Evolutionary conservation across 2,329 filamentous ascomycete genomes (phyloP).

Genomic region (Ophiocordyceps sinensis): DNA sequence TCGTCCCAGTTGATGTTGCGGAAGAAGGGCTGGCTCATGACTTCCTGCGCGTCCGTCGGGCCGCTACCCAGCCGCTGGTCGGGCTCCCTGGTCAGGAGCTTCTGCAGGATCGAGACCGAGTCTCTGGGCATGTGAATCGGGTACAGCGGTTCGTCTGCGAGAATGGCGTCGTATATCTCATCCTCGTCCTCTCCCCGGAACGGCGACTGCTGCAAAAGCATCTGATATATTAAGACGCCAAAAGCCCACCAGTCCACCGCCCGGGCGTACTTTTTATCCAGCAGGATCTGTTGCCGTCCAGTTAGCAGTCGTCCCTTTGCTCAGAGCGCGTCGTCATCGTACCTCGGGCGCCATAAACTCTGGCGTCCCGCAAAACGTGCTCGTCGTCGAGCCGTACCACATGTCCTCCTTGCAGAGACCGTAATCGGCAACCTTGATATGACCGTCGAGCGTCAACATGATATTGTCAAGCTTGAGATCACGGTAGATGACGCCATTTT

Average conservation of each 20-base stretch:
- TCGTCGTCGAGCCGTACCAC: slow-evolving; percentile 96
- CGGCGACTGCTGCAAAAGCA: slow-evolving; percentile 96
- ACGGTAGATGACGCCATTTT: slow-evolving; percentile 97
- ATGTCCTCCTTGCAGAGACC: slow-evolving; percentile 99
- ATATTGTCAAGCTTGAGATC: slow-evolving; percentile 93
- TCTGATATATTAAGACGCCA: slow-evolving; percentile 96
- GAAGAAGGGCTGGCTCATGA: slow-evolving; percentile 99
- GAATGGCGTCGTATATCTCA: slow-evolving; percentile 97
- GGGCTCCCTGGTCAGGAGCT: slow-evolving; percentile 87
- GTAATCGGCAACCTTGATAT: slow-evolving; percentile 98
- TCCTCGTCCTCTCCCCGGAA: slow-evolving; percentile 99
- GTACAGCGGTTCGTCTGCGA: slow-evolving; percentile 93
- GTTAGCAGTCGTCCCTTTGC: slow-evolving; percentile 14
- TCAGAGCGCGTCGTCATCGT: slow-evolving; percentile 12
- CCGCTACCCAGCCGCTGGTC: slow-evolving; percentile 86
- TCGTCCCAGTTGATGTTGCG: slow-evolving; percentile 97
- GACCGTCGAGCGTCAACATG: slow-evolving; percentile 81
- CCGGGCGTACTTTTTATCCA: slow-evolving; percentile 96
- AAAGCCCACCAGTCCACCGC: slow-evolving; percentile 99
- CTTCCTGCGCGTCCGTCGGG: slow-evolving; percentile 91
- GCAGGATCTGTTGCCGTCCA: slow-evolving; percentile 50
- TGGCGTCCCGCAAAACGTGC: slow-evolving; percentile 97
- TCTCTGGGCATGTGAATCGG: slow-evolving; percentile 98
- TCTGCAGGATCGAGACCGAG: slow-evolving; percentile 93
- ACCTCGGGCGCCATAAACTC: slow-evolving; percentile 99